These are phyloP conservation scores for Ephemerocybe angulata DNA, from an alignment of 768 basidiomycete species.

Conservation along the genomic window DNA sequence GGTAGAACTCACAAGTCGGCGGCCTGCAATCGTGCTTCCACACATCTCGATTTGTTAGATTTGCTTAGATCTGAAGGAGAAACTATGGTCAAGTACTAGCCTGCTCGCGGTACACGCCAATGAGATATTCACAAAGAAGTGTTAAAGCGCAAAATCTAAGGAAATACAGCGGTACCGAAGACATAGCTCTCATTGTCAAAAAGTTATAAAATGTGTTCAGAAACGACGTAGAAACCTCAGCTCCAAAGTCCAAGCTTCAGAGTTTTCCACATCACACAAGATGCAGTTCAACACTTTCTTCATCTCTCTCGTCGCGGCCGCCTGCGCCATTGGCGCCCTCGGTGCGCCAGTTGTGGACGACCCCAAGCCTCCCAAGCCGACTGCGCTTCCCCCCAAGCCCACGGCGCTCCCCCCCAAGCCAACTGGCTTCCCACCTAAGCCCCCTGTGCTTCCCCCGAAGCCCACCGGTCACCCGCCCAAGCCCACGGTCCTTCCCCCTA, in stretches of 20 bases:
- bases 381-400: not conserved
- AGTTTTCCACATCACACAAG: not conserved
- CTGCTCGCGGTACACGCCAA: too few relatives aligned
- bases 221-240: not conserved
- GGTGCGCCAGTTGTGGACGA: not conserved
- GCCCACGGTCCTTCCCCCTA: not conserved
- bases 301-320: not conserved
- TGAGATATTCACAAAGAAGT: not conserved
- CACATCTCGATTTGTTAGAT: too few relatives aligned
- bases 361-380: not conserved
- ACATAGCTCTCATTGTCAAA: not conserved
- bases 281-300: not conserved
- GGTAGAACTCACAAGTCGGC: too few relatives aligned
- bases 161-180: not conserved
- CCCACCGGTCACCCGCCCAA: not conserved
- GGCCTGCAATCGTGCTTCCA: too few relatives aligned
- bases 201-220: not conserved
- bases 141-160: not conserved
- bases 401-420: conserved; percentile 1
- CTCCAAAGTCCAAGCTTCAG: not conserved
- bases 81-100: too few relatives aligned
- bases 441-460: not conserved
- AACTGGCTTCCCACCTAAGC: not conserved
- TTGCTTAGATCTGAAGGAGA: not conserved
- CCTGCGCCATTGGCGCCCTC: not conserved